Conservation (phyloP, 768 basidiomycete genomes). For the Xerocomus spinulosus region DNA sequence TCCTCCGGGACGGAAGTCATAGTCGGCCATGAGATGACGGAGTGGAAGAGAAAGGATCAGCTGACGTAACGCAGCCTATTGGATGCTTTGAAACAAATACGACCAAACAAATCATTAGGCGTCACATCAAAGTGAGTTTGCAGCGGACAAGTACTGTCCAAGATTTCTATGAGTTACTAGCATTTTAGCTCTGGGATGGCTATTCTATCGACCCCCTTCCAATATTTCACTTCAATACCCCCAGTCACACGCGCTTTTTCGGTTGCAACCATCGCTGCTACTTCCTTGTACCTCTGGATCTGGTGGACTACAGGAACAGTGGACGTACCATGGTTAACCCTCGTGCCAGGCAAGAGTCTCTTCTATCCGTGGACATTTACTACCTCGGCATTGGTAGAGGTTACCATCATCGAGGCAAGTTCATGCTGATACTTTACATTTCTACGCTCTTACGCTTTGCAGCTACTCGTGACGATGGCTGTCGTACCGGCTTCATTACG, state of each 20-base stretch:
- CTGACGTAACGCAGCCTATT: conserved; percentile 30
- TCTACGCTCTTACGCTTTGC: conserved; percentile 5
- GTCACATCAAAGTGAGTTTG: neutral
- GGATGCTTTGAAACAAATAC: conserved; percentile 17
- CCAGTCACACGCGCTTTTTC: conserved; percentile 75
- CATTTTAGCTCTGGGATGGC: conserved; percentile 48
- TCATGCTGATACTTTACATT: neutral
- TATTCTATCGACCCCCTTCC: conserved; percentile 66
- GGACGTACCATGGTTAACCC: conserved; percentile 62
- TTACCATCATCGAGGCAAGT: conserved; percentile 76
- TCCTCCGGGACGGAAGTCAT: conserved; percentile 80
- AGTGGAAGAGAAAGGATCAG: conserved; percentile 10
- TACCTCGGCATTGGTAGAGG: conserved; percentile 86
- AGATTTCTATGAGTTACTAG: conserved; percentile 15
- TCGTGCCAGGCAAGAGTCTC: conserved; percentile 76
- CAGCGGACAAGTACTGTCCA: neutral
- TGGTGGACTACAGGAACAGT: conserved; percentile 47
- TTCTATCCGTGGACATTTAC: conserved; percentile 93
- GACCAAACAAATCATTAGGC: conserved; percentile 18
- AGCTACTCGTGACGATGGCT: conserved; percentile 77
- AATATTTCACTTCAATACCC: conserved; percentile 66
- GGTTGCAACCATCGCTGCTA: conserved; percentile 51
- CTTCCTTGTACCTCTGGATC: conserved; percentile 62
- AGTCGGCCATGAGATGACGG: conserved; percentile 62
- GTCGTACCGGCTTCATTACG: conserved; percentile 78